Percentiles rank a stretch among this genome's conserved stretches.
Conservation (phyloP, 768 basidiomycete genomes). For the Brasilioporus rufonigricans region DNA sequence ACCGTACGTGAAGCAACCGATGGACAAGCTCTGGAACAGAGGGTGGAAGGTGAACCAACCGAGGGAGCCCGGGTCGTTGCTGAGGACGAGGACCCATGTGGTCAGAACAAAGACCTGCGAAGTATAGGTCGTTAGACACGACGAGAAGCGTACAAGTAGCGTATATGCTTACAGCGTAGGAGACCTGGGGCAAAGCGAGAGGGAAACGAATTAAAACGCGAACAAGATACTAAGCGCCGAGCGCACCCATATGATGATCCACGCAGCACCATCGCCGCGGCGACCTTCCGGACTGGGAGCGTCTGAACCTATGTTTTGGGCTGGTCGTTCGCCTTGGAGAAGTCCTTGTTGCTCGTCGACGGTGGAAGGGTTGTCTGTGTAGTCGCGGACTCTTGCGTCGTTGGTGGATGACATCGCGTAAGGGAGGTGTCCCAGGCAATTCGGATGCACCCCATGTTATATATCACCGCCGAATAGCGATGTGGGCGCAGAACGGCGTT, state of each 20-base stretch:
- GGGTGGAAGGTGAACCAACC: constrained; percentile 74
- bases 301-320: constrained; percentile 24
- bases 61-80: constrained; percentile 40
- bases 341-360: constrained; percentile 17
- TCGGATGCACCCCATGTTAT: neutral
- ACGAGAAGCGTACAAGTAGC: neutral
- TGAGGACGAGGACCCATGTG: constrained; percentile 47
- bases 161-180: constrained; percentile 17
- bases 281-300: constrained; percentile 37
- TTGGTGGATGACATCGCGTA: constrained; percentile 1
- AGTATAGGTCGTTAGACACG: neutral
- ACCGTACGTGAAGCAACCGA: constrained; percentile 65
- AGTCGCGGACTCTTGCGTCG: neutral
- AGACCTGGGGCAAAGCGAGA: constrained; percentile 3
- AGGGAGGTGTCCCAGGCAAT: neutral
- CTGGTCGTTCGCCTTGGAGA: constrained; percentile 3
- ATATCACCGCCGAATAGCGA: neutral
- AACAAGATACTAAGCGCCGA: neutral
- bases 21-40: constrained; percentile 53
- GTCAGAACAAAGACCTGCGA: constrained; percentile 38
- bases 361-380: neutral
- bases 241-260: constrained; percentile 37
- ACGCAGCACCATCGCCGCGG: constrained; percentile 36
- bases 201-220: neutral
- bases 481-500: neutral